These are phyloP conservation scores for Raffaelea arxii DNA, from an alignment of 2,329 filamentous ascomycete species.

Conservation along the genomic window DNA sequence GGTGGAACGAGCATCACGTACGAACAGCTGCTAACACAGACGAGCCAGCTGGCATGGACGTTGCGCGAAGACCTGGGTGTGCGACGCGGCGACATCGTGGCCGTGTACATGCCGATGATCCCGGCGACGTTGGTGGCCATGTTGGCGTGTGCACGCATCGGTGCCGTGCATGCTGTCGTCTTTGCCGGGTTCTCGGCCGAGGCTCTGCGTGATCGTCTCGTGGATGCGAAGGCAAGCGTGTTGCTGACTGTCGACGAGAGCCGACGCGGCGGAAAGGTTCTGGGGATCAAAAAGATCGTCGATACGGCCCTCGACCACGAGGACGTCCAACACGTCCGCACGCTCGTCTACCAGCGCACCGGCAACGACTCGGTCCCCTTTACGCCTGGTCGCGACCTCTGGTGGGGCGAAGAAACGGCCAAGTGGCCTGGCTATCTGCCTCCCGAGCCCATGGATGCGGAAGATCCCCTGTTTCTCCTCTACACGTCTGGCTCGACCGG, in stretches of 20 bases:
- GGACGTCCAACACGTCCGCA: slow-evolving; percentile 74
- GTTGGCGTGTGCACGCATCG: slow-evolving; percentile 83
- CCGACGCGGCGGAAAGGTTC: slow-evolving; percentile 93
- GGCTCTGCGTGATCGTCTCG: slow-evolving; percentile 87
- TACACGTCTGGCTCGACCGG: slow-evolving; percentile 98
- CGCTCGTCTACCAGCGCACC: slow-evolving; percentile 90
- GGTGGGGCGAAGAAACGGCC: slow-evolving; percentile 98
- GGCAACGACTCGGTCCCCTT: slow-evolving; percentile 86
- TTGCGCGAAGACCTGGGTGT: slow-evolving; percentile 95
- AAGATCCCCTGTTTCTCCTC: slow-evolving; percentile 93
- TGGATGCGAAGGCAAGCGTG: slow-evolving; percentile 83
- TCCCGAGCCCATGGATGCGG: slow-evolving; percentile 80
- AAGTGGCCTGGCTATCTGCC: slow-evolving; percentile 92
- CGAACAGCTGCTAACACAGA: slow-evolving; percentile 82
- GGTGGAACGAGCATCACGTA: slow-evolving; percentile 90
- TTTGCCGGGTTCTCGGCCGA: slow-evolving; percentile 97
- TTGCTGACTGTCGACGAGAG: slow-evolving; percentile 97
- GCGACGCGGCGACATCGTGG: slow-evolving; percentile 92
- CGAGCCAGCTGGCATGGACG: slow-evolving; percentile 80
- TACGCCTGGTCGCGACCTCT: slow-evolving; percentile 80
- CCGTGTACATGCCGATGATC: slow-evolving; percentile 97
- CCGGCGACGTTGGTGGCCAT: slow-evolving; percentile 89
- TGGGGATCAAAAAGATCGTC: slow-evolving; percentile 98
- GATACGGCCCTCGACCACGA: slow-evolving; percentile 95
- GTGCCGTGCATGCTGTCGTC: slow-evolving; percentile 92